Evolutionary conservation across 2,329 filamentous ascomycete species (phyloP).

Genomic region (Arthroderma sp.): DNA sequence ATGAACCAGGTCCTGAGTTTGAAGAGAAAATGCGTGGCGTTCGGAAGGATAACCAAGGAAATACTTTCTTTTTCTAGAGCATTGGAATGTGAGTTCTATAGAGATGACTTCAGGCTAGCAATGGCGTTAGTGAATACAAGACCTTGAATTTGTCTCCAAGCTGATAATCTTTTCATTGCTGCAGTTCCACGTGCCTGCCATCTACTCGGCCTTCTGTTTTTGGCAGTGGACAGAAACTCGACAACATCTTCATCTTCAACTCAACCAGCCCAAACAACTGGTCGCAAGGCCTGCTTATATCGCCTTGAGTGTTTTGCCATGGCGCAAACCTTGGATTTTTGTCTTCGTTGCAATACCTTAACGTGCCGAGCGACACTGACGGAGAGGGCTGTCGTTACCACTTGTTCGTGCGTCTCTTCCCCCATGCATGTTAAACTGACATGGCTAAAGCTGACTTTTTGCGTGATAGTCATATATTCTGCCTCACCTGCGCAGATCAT

Average conservation of each 20-base stretch:
- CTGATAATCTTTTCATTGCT: too few species aligned
- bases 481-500: slow-evolving; percentile 55
- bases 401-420: slow-evolving; percentile 54
- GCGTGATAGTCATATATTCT: slow-evolving; percentile 66
- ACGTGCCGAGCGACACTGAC: slow-evolving; percentile 59
- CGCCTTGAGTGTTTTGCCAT: slow-evolving; percentile 1
- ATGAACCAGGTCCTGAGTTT: slow-evolving; percentile 76
- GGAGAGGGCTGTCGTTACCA: slow-evolving; percentile 68
- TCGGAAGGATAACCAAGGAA: slow-evolving; percentile 73
- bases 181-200: too few species aligned
- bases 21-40: slow-evolving; percentile 50
- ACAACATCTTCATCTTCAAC: background rate
- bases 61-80: slow-evolving; percentile 72
- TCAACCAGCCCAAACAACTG: too few species aligned
- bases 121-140: too few species aligned
- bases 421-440: background rate
- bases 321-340: slow-evolving; percentile 51
- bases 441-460: slow-evolving; percentile 6
- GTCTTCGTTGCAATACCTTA: slow-evolving; percentile 65
- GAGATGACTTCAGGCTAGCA: too few species aligned
- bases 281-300: background rate
- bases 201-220: too few species aligned
- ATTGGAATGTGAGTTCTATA: background rate
- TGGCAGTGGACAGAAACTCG: background rate
- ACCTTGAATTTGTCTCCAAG: too few species aligned